Conservation (phyloP, 371 early-diverging fungal genomes). For the Mortierella sp. region DNA sequence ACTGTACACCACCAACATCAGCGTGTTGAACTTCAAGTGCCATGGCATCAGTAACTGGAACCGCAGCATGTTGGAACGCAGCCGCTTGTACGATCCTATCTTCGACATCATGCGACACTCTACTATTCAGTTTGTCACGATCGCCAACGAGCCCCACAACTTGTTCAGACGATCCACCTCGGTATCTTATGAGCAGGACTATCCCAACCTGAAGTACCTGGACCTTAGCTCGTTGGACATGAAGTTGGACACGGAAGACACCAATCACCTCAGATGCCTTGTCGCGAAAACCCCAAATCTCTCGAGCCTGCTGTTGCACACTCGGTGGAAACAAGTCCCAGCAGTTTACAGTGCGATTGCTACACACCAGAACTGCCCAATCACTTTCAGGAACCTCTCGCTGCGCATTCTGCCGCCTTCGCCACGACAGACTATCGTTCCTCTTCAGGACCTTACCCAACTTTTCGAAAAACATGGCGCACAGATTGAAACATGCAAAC, state of each 20-base stretch:
- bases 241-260: not conserved
- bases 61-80: slow-evolving; percentile 1
- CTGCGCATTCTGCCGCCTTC: not conserved
- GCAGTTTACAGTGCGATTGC: not conserved
- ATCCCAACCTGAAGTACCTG: not conserved
- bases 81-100: slow-evolving; percentile 8
- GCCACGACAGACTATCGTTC: not conserved
- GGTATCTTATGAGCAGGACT: not conserved
- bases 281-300: not conserved
- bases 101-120: slow-evolving; percentile 20
- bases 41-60: not conserved
- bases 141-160: not conserved
- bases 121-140: slow-evolving; percentile 1
- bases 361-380: not conserved
- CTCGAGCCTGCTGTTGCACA: not conserved
- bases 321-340: not conserved
- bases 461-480: not conserved
- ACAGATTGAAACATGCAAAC: not conserved
- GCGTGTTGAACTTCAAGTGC: slow-evolving; percentile 3
- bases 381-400: not conserved
- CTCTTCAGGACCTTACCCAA: not conserved
- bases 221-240: not conserved
- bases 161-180: not conserved
- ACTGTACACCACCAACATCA: slow-evolving; percentile 6
- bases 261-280: not conserved